phyloP scores from a whole-genome alignment of 768 basidiomycete species.

The Jaapia argillacea region DNA sequence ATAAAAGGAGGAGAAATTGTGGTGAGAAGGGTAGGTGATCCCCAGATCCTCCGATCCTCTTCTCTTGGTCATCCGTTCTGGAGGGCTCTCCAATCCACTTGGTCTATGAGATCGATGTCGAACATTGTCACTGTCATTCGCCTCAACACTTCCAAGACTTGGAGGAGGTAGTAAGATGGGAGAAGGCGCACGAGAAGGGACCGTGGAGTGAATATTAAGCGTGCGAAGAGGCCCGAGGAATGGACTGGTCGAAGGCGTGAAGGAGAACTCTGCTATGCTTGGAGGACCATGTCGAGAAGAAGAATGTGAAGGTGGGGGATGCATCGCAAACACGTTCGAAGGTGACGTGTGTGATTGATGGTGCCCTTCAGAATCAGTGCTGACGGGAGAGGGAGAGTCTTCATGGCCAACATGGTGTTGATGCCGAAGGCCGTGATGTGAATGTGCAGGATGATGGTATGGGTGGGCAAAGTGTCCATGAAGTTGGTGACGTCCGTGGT shows the following conservation, averaged over 20 bases:
- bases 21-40: too few species aligned
- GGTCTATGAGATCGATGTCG: constrained; percentile 20
- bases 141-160: too few species aligned
- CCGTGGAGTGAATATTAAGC: constrained; percentile 63
- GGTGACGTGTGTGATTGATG: too few species aligned
- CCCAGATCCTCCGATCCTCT: too few species aligned
- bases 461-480: constrained; percentile 29
- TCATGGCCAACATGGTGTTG: constrained; percentile 28
- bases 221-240: constrained; percentile 73
- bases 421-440: constrained; percentile 15
- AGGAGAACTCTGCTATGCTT: constrained; percentile 24
- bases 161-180: constrained; percentile 55
- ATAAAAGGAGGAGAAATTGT: too few species aligned
- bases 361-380: constrained; percentile 48
- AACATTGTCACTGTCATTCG: constrained; percentile 24
- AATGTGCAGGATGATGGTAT: constrained; percentile 30
- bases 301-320: too few species aligned
- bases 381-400: constrained; percentile 61
- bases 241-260: constrained; percentile 69
- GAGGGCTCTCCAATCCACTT: too few species aligned
- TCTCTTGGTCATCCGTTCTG: too few species aligned
- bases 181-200: constrained; percentile 62
- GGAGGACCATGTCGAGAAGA: too few species aligned
- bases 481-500: constrained; percentile 21
- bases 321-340: too few species aligned